A percentile compares a stretch with the other conserved stretches of the same genome.
These are phyloP conservation scores for Penicillium sp. DNA, from an alignment of 2,329 filamentous ascomycete species.

Conservation along the genomic window DNA sequence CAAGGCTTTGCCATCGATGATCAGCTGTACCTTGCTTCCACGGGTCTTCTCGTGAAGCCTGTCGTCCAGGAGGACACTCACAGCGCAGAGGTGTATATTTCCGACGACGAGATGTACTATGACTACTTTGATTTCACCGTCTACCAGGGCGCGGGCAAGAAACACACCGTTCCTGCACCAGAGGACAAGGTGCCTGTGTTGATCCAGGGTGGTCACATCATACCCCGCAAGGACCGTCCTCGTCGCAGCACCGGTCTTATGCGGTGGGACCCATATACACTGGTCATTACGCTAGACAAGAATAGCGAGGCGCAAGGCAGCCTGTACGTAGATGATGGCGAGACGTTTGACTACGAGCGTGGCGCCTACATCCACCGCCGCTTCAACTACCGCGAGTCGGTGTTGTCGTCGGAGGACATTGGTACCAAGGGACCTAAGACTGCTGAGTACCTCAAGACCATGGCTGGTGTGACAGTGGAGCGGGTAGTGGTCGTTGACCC, in stretches of 20 bases:
- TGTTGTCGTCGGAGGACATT: slow-evolving; percentile 68
- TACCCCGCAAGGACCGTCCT: slow-evolving; percentile 83
- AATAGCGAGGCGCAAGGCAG: slow-evolving; percentile 73
- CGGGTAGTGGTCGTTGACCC: slow-evolving; percentile 81
- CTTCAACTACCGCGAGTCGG: slow-evolving; percentile 63
- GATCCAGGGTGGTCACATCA: slow-evolving; percentile 89
- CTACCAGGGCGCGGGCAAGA: slow-evolving; percentile 69
- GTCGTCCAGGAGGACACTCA: slow-evolving; percentile 73
- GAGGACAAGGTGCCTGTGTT: slow-evolving; percentile 84
- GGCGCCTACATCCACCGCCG: slow-evolving; percentile 85
- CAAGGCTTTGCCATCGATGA: slow-evolving; percentile 85
- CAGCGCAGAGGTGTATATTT: slow-evolving; percentile 76
- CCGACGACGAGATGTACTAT: slow-evolving; percentile 86
- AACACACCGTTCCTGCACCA: slow-evolving; percentile 68
- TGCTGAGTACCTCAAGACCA: slow-evolving; percentile 72
- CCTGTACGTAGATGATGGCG: slow-evolving; percentile 89
- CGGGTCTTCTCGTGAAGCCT: slow-evolving; percentile 88
- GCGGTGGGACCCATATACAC: slow-evolving; percentile 92
- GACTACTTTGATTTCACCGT: slow-evolving; percentile 88
- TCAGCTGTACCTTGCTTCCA: slow-evolving; percentile 86
- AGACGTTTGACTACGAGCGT: slow-evolving; percentile 81
- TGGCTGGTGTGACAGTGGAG: slow-evolving; percentile 76
- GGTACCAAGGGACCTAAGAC: slow-evolving; percentile 61
- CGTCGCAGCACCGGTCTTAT: slow-evolving; percentile 83
- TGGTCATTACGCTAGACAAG: slow-evolving; percentile 71